phyloP scores from a whole-genome alignment of 495 filamentous ascomycete species.

The Talaromyces liani region DNA sequence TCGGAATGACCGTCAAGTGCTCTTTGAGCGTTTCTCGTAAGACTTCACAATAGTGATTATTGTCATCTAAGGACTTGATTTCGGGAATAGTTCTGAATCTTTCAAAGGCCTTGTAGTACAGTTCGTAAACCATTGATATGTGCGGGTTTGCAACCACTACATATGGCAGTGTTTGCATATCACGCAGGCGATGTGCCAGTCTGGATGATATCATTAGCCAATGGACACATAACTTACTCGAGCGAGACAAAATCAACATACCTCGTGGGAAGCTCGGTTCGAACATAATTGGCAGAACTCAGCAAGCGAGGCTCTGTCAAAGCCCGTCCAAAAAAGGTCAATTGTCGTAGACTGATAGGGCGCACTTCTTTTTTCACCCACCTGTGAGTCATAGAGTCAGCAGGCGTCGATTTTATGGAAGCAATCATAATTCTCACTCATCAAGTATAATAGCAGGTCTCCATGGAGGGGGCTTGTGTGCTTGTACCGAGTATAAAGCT shows the following conservation, averaged over 20 bases:
- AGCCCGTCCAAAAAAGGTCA: slow-evolving; percentile 91
- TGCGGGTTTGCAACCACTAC: slow-evolving; percentile 94
- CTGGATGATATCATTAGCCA: slow-evolving; percentile 30
- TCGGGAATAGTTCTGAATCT: slow-evolving; percentile 74
- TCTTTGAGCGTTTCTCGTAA: slow-evolving; percentile 73
- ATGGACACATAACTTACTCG: neutral
- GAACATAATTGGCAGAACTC: slow-evolving; percentile 94
- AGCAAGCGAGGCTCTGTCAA: slow-evolving; percentile 85
- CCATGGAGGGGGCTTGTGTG: slow-evolving; percentile 56
- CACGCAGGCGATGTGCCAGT: slow-evolving; percentile 85
- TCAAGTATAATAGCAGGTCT: slow-evolving; percentile 76
- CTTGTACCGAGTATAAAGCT: slow-evolving; percentile 3
- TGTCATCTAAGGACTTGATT: slow-evolving; percentile 80
- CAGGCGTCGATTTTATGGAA: neutral
- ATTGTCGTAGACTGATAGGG: slow-evolving; percentile 81
- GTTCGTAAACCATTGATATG: slow-evolving; percentile 88
- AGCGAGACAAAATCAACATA: slow-evolving; percentile 21
- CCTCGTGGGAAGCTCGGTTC: slow-evolving; percentile 90
- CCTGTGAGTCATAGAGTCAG: slow-evolving; percentile 35
- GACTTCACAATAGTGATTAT: slow-evolving; percentile 78
- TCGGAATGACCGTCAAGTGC: slow-evolving; percentile 88
- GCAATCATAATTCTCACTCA: slow-evolving; percentile 50
- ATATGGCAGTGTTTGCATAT: slow-evolving; percentile 95
- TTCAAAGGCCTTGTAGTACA: slow-evolving; percentile 96
- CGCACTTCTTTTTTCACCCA: slow-evolving; percentile 81